Percentiles rank a stretch among this genome's conserved stretches.
Evolutionary conservation across 208 protist genomes (phyloP).

Genomic region (Leishmania gerbilli): DNA sequence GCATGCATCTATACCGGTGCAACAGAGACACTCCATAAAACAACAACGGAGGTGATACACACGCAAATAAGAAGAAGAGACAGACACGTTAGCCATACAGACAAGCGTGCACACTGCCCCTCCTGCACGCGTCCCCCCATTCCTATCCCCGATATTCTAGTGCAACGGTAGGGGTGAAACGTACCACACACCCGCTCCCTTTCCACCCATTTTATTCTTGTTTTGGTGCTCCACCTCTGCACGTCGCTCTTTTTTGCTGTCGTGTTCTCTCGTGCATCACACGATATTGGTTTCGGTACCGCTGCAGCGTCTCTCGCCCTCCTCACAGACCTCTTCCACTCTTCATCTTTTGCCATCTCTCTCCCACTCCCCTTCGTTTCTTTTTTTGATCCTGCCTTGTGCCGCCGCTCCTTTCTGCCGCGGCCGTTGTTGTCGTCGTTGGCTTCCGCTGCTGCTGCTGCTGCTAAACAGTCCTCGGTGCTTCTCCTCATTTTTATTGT

Average conservation of each 20-base stretch:
- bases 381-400: background rate
- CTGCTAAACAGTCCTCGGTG: slow-evolving; percentile 2
- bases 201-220: background rate
- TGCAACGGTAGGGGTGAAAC: background rate
- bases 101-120: background rate
- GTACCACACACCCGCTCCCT: background rate
- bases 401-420: no score
- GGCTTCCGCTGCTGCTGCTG: no score
- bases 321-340: background rate
- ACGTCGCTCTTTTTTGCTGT: background rate
- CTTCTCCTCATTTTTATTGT: background rate
- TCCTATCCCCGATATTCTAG: background rate
- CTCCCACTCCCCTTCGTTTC: background rate
- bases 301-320: background rate
- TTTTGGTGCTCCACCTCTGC: background rate
- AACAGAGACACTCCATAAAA: background rate
- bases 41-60: background rate
- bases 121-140: background rate
- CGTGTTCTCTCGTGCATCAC: background rate
- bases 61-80: background rate
- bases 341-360: slow-evolving; percentile 2
- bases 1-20: background rate
- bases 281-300: background rate
- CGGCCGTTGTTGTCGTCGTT: no score
- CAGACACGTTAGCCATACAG: background rate